Evolutionary conservation across 2,329 filamentous ascomycete genomes (phyloP).

Genomic region (Pestalotiopsis sp.): DNA sequence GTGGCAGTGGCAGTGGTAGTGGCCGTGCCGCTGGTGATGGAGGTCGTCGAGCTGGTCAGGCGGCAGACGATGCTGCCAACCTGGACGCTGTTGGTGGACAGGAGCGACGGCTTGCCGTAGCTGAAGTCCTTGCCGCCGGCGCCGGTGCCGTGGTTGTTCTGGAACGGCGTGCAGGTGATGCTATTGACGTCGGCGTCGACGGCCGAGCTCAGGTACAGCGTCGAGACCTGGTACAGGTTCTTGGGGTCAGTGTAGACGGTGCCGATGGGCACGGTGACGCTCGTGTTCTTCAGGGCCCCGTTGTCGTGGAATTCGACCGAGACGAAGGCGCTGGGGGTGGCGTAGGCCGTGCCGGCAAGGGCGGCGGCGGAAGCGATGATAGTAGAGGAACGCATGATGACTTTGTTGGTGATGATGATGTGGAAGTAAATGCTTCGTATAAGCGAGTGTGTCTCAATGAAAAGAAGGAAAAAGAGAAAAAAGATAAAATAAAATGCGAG

Average conservation of each 20-base stretch:
- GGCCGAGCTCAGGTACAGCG: constrained; percentile 24
- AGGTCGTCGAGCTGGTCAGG: background rate
- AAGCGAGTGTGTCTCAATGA: background rate
- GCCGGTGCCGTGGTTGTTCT: constrained; percentile 19
- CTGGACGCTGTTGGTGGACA: constrained; percentile 29
- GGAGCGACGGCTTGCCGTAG: constrained; percentile 19
- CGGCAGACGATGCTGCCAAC: constrained; percentile 28
- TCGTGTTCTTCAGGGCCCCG: constrained; percentile 7
- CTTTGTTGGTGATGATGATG: too few relatives aligned
- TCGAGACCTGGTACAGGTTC: constrained; percentile 23
- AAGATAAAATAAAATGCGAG: background rate
- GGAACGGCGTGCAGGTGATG: constrained; percentile 25
- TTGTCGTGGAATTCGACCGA: constrained; percentile 23
- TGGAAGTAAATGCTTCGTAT: background rate
- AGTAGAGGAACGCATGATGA: constrained; percentile 23
- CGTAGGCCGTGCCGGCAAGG: background rate
- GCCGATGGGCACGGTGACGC: constrained; percentile 18
- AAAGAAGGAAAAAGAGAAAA: background rate
- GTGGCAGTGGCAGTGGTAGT: background rate
- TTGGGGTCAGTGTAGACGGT: constrained; percentile 16
- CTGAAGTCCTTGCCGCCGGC: constrained; percentile 21
- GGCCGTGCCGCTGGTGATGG: background rate
- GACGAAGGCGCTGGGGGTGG: constrained; percentile 14
- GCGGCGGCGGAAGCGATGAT: constrained; percentile 20
- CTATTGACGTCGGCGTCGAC: constrained; percentile 9